Base-by-base conservation (phyloP, 495 filamentous ascomycete species). In the Choiromyces venosus region DNA sequence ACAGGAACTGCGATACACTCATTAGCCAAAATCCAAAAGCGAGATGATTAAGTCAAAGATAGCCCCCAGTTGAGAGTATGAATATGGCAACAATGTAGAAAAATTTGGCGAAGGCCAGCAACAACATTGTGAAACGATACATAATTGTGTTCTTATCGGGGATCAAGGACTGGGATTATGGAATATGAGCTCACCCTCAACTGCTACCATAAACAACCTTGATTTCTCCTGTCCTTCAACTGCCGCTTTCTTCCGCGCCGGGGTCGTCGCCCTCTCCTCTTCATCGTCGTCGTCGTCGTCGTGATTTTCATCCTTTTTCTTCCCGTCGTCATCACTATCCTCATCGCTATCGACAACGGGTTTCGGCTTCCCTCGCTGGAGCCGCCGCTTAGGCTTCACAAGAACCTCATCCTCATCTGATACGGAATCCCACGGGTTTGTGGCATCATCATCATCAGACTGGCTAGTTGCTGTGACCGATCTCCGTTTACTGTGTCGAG, bases 161-260 rank as follows among this genome's bases (percentile, higher is more conserved):
- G 44, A 37, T 29, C 40, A 56, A 35, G 36, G 44, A 29, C 44
- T 33, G 33, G 46, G 37, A 33, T 29, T 33, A 61, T 25, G 37
- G 39, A 66, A 36, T 68, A 39, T 38, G 42, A 40, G 37, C 66
- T 56, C 44, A 80, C 78, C 46, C 52, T 80, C 78, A 25, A 80
- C 78, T 1, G 78, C 74, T 10, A 73, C 69, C 78, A 80, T 80
- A 6, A 80, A 76, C 74, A 80, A 67, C 42, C 69, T 80, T 9
- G 69, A 66, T 39, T 52, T 42, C 9, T 40, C 39, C 18, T 29
- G 21, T 25, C 44, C 65, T 16, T 73, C 56, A 21, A 68, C 42
- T 4, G 74, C 64, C 52, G 67, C 67, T 65, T 66, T 76, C 29
- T 80, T 75, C 36, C 38, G 37, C n/a, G 37, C 67, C 33, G 70